Percentiles rank a stretch among this genome's conserved stretches.
These are phyloP conservation scores for Candida khao-thaluensis DNA, from an alignment of 805 yeast species.

Conservation along the genomic window DNA sequence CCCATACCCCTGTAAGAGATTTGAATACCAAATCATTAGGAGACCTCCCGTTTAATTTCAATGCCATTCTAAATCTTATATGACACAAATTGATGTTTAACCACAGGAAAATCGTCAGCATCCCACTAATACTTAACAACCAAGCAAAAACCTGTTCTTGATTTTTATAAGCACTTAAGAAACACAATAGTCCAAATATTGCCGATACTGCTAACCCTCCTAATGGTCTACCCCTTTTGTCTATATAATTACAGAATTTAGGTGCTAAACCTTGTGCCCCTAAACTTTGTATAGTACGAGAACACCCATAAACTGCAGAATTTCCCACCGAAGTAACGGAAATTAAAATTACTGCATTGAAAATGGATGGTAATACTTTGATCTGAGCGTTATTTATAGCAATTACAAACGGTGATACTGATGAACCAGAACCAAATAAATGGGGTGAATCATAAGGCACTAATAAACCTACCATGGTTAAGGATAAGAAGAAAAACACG, in stretches of 20 bases:
- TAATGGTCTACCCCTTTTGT: constrained; percentile 42
- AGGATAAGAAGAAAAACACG: constrained; percentile 36
- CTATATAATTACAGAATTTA: constrained; percentile 37
- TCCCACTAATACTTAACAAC: constrained; percentile 41
- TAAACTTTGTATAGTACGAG: constrained; percentile 66
- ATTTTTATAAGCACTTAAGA: constrained; percentile 32
- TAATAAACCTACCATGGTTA: constrained; percentile 35
- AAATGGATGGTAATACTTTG: constrained; percentile 64
- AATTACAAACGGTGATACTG: constrained; percentile 75
- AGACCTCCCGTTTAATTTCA: constrained; percentile 31
- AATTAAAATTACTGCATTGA: constrained; percentile 70
- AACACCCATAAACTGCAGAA: constrained; percentile 70
- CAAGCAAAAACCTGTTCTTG: constrained; percentile 37
- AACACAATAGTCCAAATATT: constrained; percentile 39
- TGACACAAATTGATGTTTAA: constrained; percentile 40
- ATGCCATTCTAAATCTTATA: constrained; percentile 41
- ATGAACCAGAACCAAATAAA: constrained; percentile 44
- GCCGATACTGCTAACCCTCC: constrained; percentile 34
- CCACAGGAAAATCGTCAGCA: constrained; percentile 44
- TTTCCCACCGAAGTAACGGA: constrained; percentile 78
- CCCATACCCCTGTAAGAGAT: constrained; percentile 36
- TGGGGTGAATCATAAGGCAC: constrained; percentile 52
- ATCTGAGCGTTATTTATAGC: constrained; percentile 65
- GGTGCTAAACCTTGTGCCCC: constrained; percentile 75
- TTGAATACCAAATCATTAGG: constrained; percentile 35